phyloP scores from a whole-genome alignment of 1,139 yeast genomes.

The Geotrichum australiense region DNA sequence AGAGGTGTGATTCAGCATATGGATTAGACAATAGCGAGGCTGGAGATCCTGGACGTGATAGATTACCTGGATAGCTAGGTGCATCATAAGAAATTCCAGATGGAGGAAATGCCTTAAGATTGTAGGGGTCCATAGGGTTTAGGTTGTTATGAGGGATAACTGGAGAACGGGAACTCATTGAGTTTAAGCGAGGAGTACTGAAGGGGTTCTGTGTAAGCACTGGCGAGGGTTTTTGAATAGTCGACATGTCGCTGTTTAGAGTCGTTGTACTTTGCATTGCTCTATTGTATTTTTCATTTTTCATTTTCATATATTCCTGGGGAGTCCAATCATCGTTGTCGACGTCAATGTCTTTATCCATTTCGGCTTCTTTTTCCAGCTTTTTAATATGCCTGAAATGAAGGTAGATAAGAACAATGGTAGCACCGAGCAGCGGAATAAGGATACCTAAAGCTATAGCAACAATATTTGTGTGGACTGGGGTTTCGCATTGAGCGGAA shows the following conservation, averaged over 20 bases:
- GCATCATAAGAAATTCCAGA: conserved; percentile 11
- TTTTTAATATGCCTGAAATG: conserved; percentile 32
- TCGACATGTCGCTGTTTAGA: conserved; percentile 10
- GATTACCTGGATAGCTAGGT: conserved; percentile 15
- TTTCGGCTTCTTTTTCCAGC: conserved; percentile 34
- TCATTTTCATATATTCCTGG: background rate
- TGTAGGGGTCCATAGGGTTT: conserved; percentile 17
- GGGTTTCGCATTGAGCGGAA: conserved; percentile 27
- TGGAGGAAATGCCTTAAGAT: conserved; percentile 15
- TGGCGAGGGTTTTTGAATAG: conserved; percentile 5
- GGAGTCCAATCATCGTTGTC: conserved; percentile 24
- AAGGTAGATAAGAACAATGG: conserved; percentile 29
- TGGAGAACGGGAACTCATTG: too few relatives aligned
- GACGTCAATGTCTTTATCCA: conserved; percentile 31
- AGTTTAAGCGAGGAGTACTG: conserved; percentile 4
- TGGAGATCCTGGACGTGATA: conserved; percentile 13
- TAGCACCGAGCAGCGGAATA: conserved; percentile 33
- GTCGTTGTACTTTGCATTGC: conserved; percentile 4
- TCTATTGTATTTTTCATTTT: too few relatives aligned
- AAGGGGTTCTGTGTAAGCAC: conserved; percentile 11
- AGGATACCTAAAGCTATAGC: conserved; percentile 38
- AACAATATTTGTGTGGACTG: conserved; percentile 26
- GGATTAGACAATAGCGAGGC: conserved; percentile 10
- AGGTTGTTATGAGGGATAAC: too few relatives aligned
- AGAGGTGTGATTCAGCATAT: conserved; percentile 12